Conservation (phyloP, 495 filamentous ascomycete species). For the Lasiosphaeria miniovina region DNA sequence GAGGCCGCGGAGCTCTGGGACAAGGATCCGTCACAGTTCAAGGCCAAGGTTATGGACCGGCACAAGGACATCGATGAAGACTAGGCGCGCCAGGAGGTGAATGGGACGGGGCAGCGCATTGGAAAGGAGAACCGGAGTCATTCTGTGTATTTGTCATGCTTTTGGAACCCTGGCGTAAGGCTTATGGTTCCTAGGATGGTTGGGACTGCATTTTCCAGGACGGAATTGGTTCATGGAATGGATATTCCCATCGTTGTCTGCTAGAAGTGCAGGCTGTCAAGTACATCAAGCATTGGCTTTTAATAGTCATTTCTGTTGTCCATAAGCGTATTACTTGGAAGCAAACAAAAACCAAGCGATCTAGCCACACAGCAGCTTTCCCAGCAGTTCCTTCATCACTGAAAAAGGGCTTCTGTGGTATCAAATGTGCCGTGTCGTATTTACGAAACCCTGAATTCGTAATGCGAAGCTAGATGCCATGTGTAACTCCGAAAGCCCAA, state of each 20-base stretch:
- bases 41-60: conserved; percentile 60
- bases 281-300: conserved; percentile 31
- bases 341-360: conserved; percentile 7
- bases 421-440: conserved; percentile 30
- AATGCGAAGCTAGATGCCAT: conserved; percentile 51
- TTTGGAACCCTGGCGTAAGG: conserved; percentile 23
- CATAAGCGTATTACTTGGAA: conserved; percentile 31
- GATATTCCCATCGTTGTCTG: conserved; percentile 26
- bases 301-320: conserved; percentile 26
- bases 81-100: conserved; percentile 23
- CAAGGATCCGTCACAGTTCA: conserved; percentile 80
- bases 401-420: conserved; percentile 25
- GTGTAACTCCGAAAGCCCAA: conserved; percentile 50
- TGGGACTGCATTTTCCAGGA: conserved; percentile 33
- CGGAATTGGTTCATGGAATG: conserved; percentile 34
- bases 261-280: conserved; percentile 14
- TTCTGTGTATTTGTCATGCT: conserved; percentile 20
- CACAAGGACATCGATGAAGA: conserved; percentile 58
- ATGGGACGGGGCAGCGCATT: conserved; percentile 1
- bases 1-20: conserved; percentile 97
- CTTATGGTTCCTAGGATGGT: conserved; percentile 6
- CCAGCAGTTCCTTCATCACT: conserved; percentile 7
- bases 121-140: conserved; percentile 41
- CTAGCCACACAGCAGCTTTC: conserved; percentile 13
- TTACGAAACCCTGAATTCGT: conserved; percentile 47